These are phyloP conservation scores for Cercophora sp. DNA, from an alignment of 495 filamentous ascomycete genomes.

Conservation along the genomic window DNA sequence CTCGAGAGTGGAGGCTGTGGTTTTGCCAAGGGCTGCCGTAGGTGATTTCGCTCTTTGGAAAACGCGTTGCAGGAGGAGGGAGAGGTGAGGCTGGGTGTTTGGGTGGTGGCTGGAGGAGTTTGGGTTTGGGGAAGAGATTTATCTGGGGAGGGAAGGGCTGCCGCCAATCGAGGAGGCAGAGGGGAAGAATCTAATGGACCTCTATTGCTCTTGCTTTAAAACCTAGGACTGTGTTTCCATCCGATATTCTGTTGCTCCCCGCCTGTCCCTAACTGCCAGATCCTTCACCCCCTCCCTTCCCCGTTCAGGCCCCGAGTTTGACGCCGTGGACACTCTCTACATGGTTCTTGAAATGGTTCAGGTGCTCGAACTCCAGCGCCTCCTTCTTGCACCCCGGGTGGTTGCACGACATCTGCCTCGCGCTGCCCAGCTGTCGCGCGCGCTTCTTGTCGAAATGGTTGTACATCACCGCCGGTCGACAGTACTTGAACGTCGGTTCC, in stretches of 20 bases:
- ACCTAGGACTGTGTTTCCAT: too few species aligned
- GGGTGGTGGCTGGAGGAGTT: not conserved
- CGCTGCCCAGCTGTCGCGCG: not conserved
- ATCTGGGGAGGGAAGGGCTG: slow-evolving; percentile 3
- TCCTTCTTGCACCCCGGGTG: not conserved
- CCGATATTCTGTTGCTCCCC: too few species aligned
- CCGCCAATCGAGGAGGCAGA: not conserved
- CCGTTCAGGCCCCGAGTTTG: too few species aligned
- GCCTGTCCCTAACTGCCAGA: too few species aligned
- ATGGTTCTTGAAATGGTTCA: too few species aligned
- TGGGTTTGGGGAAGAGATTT: not conserved
- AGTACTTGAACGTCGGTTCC: not conserved
- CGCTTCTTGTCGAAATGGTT: not conserved
- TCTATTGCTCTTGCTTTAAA: too few species aligned
- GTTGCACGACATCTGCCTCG: not conserved
- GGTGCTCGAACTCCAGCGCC: slow-evolving; percentile 2
- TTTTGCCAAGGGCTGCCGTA: too few species aligned
- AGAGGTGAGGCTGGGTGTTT: not conserved
- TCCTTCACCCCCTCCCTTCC: too few species aligned
- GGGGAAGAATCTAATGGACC: not conserved
- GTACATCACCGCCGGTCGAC: not conserved
- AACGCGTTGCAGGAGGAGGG: not conserved
- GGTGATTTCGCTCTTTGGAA: too few species aligned
- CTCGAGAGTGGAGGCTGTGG: too few species aligned
- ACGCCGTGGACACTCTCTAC: too few species aligned